Evolutionary conservation across 192 early-diverging fungal species (phyloP).

Genomic region (Neocallimastix lanati): DNA sequence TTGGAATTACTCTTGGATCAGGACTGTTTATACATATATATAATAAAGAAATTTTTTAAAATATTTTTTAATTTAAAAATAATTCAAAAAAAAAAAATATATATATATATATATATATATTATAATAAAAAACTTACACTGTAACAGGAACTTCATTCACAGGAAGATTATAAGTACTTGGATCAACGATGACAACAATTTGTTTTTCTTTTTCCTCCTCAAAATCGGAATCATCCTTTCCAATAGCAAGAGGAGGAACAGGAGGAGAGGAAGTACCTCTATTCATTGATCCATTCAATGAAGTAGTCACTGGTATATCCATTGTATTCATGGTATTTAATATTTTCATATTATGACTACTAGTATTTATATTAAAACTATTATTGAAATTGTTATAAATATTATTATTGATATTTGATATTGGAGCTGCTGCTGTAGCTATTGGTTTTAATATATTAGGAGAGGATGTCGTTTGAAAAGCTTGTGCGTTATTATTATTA

Average conservation of each 20-base stretch:
- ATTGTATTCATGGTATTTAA: not conserved
- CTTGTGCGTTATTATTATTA: not conserved
- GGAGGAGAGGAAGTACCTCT: not conserved
- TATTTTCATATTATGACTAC: not conserved
- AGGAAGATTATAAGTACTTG: not conserved
- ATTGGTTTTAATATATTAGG: not conserved
- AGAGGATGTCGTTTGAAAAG: not conserved
- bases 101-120: not conserved
- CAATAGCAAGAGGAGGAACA: not conserved
- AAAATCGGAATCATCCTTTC: not conserved
- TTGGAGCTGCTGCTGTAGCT: not conserved
- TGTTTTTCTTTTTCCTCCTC: not conserved
- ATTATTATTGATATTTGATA: not conserved
- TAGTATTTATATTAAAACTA: not conserved
- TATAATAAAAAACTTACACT: not conserved
- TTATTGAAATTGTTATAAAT: not conserved
- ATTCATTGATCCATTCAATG: not conserved
- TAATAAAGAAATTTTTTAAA: no score
- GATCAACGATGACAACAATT: not conserved
- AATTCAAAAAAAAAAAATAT: no score
- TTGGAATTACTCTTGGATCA: not conserved
- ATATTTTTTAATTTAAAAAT: no score
- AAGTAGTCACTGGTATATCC: not conserved
- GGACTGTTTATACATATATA: not conserved
- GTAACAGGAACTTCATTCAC: not conserved